Conservation (phyloP, 164 flowering plant species). For the Vitis rotundifolia region DNA sequence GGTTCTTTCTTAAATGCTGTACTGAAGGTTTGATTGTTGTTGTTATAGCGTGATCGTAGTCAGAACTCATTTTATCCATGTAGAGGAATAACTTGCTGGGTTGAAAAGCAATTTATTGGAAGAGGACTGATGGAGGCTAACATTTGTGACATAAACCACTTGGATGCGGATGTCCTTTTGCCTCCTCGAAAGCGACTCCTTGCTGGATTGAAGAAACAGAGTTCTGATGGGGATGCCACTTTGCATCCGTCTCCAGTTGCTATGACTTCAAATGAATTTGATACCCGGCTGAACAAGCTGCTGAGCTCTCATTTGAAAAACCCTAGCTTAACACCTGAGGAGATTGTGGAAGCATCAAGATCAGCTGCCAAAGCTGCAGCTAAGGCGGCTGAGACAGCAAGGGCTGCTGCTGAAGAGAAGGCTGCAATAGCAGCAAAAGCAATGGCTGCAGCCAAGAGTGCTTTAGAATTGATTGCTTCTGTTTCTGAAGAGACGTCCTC, state of each 20-base stretch:
- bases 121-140: slow-evolving; percentile 50
- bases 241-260: slow-evolving; percentile 27
- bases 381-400: slow-evolving; percentile 71
- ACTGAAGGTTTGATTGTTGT: slow-evolving; percentile 5
- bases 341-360: slow-evolving; percentile 68
- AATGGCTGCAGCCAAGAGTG: slow-evolving; percentile 77
- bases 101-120: background rate
- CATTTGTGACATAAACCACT: slow-evolving; percentile 48
- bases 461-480: slow-evolving; percentile 66
- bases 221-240: slow-evolving; percentile 32
- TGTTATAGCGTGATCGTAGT: slow-evolving; percentile 5
- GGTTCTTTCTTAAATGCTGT: slow-evolving; percentile 3
- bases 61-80: background rate
- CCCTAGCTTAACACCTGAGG: slow-evolving; percentile 49
- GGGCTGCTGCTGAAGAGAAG: slow-evolving; percentile 81
- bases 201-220: slow-evolving; percentile 81
- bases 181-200: slow-evolving; percentile 93
- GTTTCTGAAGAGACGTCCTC: slow-evolving; percentile 36
- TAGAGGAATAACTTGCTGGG: background rate
- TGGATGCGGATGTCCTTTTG: slow-evolving; percentile 71
- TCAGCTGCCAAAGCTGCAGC: slow-evolving; percentile 63
- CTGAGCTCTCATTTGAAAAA: slow-evolving; percentile 34
- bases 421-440: slow-evolving; percentile 81
- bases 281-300: slow-evolving; percentile 37
- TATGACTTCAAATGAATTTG: slow-evolving; percentile 33